A percentile compares a stretch with the other conserved stretches of the same genome.
phyloP scores from a whole-genome alignment of 78 protist species.

The Dictyostelium firmibasis region DNA sequence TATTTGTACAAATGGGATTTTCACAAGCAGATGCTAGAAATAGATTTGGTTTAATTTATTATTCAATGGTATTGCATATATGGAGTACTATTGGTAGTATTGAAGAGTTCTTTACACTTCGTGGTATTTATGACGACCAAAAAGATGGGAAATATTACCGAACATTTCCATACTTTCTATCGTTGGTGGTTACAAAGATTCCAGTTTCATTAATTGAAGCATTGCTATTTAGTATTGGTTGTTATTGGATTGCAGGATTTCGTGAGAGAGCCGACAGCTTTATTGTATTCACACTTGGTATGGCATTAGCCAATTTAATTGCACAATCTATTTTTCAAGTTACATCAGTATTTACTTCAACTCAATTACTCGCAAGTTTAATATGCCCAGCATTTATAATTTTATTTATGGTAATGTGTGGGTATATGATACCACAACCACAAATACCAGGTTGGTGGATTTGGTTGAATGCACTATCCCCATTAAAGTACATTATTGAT shows the following conservation, averaged over 20 bases:
- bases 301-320: conserved; percentile 33
- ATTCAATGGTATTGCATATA: conserved; percentile 46
- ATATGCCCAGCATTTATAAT: conserved; percentile 58
- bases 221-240: not conserved
- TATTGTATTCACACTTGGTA: conserved; percentile 28
- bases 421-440: conserved; percentile 29
- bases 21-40: conserved; percentile 68
- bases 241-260: conserved; percentile 80
- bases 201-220: conserved; percentile 66
- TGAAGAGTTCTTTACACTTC: conserved; percentile 44
- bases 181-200: conserved; percentile 48
- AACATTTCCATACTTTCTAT: conserved; percentile 48
- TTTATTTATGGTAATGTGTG: conserved; percentile 55
- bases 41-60: conserved; percentile 66
- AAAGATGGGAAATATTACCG: conserved; percentile 61
- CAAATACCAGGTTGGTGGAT: conserved; percentile 62
- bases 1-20: conserved; percentile 45
- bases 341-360: not conserved
- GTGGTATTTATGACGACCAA: conserved; percentile 47
- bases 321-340: conserved; percentile 69
- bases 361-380: conserved; percentile 36
- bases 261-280: conserved; percentile 39
- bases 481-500: conserved; percentile 25
- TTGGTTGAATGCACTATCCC: conserved; percentile 62
- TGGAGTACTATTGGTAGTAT: conserved; percentile 61